Evolutionary conservation across 2,329 filamentous ascomycete genomes (phyloP).

Genomic region (Exophiala aquamarina): DNA sequence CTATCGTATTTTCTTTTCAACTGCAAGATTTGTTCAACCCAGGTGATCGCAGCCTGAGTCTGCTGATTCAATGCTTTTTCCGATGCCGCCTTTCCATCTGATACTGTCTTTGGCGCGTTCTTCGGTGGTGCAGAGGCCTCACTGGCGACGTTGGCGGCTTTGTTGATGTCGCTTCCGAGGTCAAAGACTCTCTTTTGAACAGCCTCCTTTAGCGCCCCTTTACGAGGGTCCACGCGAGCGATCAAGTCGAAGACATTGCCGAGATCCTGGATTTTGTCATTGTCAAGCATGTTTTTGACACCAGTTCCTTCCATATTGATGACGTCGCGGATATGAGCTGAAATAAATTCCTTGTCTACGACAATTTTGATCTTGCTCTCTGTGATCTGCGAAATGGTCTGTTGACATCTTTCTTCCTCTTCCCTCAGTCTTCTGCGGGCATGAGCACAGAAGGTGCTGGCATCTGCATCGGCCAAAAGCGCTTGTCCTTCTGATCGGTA

Average conservation of each 20-base stretch:
- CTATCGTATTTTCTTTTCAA: constrained; percentile 89
- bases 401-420: constrained; percentile 78
- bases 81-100: constrained; percentile 51
- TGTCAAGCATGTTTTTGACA: constrained; percentile 85
- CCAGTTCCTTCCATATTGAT: constrained; percentile 82
- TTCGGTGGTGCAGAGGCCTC: constrained; percentile 54
- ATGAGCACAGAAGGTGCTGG: constrained; percentile 76
- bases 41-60: constrained; percentile 84
- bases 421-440: constrained; percentile 73
- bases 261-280: constrained; percentile 77
- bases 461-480: constrained; percentile 75
- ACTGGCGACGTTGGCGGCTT: constrained; percentile 53
- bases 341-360: constrained; percentile 78
- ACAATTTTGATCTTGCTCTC: constrained; percentile 71
- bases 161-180: constrained; percentile 81
- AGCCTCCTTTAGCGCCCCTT: constrained; percentile 66
- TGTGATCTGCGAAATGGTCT: constrained; percentile 73
- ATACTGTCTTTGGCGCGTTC: constrained; percentile 37
- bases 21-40: constrained; percentile 86
- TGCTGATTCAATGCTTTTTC: constrained; percentile 69
- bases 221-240: constrained; percentile 72
- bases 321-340: constrained; percentile 74
- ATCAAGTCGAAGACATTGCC: constrained; percentile 79
- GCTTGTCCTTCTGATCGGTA: constrained; percentile 74
- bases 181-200: constrained; percentile 75